Percentiles rank a stretch among this genome's conserved stretches.
Evolutionary conservation across 2,329 filamentous ascomycete species (phyloP).

Genomic region (Cladosporium sp.): DNA sequence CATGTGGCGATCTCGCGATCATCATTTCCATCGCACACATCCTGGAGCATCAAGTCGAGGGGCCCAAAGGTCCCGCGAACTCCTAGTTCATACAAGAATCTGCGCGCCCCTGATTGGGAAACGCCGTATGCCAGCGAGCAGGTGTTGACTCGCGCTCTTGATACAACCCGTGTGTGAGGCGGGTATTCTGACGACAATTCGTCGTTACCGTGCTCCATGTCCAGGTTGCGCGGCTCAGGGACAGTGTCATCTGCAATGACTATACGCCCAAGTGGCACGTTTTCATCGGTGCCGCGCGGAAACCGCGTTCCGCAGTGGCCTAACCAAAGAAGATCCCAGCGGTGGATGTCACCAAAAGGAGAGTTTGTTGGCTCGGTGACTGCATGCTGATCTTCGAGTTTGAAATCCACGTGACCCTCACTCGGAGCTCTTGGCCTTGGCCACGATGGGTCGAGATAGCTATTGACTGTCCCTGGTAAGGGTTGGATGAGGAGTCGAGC

Average conservation of each 20-base stretch:
- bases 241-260: conserved; percentile 21
- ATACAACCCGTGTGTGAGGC: conserved; percentile 42
- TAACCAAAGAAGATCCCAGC: conserved; percentile 39
- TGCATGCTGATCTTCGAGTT: conserved; percentile 11
- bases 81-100: conserved; percentile 42
- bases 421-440: conserved; percentile 9
- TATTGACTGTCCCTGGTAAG: conserved; percentile 14
- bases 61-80: conserved; percentile 37
- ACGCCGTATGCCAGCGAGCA: conserved; percentile 46
- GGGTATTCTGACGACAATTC: conserved; percentile 18
- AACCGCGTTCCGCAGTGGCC: conserved; percentile 40
- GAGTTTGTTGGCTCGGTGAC: conserved; percentile 15
- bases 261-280: conserved; percentile 19
- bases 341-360: conserved; percentile 22
- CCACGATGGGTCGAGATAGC: conserved; percentile 20
- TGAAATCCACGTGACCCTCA: conserved; percentile 11
- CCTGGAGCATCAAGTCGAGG: conserved; percentile 33
- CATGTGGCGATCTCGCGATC: conserved; percentile 35
- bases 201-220: conserved; percentile 20
- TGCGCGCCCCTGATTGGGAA: conserved; percentile 41
- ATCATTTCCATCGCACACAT: conserved; percentile 28
- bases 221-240: conserved; percentile 17
- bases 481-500: conserved; percentile 35
- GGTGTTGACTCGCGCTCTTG: conserved; percentile 38
- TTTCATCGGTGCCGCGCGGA: conserved; percentile 12